These are phyloP conservation scores for Amaranthus tricolor DNA, from an alignment of 179 eudicot species.

Conservation along the genomic window DNA sequence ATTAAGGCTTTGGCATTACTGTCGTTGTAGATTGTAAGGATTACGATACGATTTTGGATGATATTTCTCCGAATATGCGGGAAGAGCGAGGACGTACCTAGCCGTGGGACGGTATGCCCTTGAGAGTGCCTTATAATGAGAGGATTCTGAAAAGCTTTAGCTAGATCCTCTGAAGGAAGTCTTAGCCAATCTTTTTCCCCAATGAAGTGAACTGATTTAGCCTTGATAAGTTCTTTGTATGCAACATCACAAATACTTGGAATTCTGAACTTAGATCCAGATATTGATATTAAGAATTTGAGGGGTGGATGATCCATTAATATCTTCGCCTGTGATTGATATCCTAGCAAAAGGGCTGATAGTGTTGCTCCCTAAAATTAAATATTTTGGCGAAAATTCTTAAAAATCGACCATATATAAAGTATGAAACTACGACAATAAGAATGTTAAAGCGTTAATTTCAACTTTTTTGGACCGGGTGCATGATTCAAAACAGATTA, in stretches of 20 bases:
- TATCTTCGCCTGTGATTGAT: slow-evolving; percentile 59
- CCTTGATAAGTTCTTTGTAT: slow-evolving; percentile 55
- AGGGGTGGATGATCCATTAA: slow-evolving; percentile 65
- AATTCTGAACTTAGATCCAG: slow-evolving; percentile 69
- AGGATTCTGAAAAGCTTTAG: slow-evolving; percentile 61
- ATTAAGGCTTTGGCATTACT: no score
- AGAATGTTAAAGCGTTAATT: no score
- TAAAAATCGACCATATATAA: not conserved
- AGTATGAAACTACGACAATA: no score
- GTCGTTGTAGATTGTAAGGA: not conserved
- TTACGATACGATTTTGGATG: not conserved
- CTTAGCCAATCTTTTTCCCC: slow-evolving; percentile 82
- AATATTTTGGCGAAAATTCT: not conserved
- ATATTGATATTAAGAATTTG: slow-evolving; percentile 55
- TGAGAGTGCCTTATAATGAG: slow-evolving; percentile 67
- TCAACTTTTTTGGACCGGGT: no score
- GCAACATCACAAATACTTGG: slow-evolving; percentile 60
- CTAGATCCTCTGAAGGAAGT: slow-evolving; percentile 65
- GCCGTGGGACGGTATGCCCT: slow-evolving; percentile 79
- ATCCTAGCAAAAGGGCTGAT: slow-evolving; percentile 61
- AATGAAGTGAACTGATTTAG: slow-evolving; percentile 65
- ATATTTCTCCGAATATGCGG: not conserved
- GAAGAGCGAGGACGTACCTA: slow-evolving; percentile 35
- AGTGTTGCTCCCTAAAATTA: slow-evolving; percentile 57
- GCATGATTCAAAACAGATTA: no score